Conservation (phyloP, 306 rosid species). For the Benincasa hispida region DNA sequence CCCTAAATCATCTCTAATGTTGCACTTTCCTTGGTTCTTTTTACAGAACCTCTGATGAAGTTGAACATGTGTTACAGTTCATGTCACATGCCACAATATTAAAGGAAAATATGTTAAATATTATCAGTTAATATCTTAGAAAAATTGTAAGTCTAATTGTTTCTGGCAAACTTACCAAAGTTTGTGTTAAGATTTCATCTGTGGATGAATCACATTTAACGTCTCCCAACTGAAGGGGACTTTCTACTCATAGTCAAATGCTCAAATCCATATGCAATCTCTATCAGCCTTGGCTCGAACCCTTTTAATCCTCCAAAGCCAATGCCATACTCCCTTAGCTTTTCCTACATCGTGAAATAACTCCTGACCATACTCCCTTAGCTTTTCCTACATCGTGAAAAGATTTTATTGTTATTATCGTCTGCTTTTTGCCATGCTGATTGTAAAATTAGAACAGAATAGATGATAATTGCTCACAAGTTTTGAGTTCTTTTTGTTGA, state of each 20-base stretch:
- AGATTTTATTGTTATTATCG: background rate
- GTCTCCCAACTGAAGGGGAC: conserved; percentile 8
- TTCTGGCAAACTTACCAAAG: background rate
- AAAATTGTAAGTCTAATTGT: background rate
- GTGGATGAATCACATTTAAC: background rate
- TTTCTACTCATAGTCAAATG: conserved; percentile 23
- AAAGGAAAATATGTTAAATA: background rate
- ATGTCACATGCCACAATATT: background rate
- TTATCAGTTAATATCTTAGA: background rate
- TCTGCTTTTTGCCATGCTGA: background rate
- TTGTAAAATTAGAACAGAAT: background rate
- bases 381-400: background rate
- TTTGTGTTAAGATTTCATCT: background rate
- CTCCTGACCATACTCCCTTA: conserved; percentile 35
- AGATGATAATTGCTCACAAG: conserved; percentile 10
- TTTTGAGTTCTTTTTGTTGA: conserved; percentile 13
- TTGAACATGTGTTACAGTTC: background rate
- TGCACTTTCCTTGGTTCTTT: background rate
- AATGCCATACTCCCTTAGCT: conserved; percentile 28
- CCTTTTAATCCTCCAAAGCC: conserved; percentile 24
- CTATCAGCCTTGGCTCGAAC: conserved; percentile 17
- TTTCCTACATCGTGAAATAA: conserved; percentile 17
- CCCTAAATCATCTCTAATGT: no score
- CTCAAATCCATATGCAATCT: conserved; percentile 30
- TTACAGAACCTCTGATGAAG: background rate